Percentiles rank a stretch among this genome's conserved stretches.
Evolutionary conservation across 2,329 filamentous ascomycete species (phyloP).

Genomic region (Penicillium sp.): DNA sequence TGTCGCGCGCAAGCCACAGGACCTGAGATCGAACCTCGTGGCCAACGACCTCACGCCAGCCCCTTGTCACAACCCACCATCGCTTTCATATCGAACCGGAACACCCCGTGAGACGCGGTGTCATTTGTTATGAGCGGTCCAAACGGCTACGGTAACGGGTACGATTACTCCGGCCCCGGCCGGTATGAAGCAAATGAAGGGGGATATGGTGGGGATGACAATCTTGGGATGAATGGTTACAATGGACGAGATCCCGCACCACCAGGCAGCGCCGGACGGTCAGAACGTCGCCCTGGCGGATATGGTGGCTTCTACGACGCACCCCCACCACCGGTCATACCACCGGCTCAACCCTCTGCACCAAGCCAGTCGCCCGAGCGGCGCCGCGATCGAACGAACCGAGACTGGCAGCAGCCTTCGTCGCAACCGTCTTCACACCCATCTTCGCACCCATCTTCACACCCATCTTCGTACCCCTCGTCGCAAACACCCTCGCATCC

Average conservation of each 20-base stretch:
- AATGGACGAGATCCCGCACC: constrained; percentile 20
- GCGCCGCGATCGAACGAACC: constrained; percentile 31
- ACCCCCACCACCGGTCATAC: constrained; percentile 27
- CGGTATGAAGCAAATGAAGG: constrained; percentile 37
- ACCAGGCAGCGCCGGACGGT: constrained; percentile 21
- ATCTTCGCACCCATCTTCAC: constrained; percentile 1
- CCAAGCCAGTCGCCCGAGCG: constrained; percentile 31
- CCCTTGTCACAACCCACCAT: constrained; percentile 18
- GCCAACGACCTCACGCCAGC: constrained; percentile 12
- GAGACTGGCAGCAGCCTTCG: constrained; percentile 27
- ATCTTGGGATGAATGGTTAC: constrained; percentile 35
- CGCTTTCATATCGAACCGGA: constrained; percentile 6
- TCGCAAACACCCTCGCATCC: constrained; percentile 18
- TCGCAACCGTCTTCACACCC: constrained; percentile 22
- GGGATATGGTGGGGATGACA: constrained; percentile 31
- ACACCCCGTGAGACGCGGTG: constrained; percentile 6
- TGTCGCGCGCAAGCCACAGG: constrained; percentile 18
- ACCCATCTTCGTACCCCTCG: constrained; percentile 2
- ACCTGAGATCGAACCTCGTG: constrained; percentile 11
- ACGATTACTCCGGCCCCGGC: constrained; percentile 36
- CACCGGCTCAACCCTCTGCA: constrained; percentile 30
- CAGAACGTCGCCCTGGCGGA: constrained; percentile 42
- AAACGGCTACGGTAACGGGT: constrained; percentile 38
- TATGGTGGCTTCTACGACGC: constrained; percentile 45
- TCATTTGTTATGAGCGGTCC: constrained; percentile 35